phyloP scores from a whole-genome alignment of 2,329 filamentous ascomycete genomes.

The Monilinia laxa region DNA sequence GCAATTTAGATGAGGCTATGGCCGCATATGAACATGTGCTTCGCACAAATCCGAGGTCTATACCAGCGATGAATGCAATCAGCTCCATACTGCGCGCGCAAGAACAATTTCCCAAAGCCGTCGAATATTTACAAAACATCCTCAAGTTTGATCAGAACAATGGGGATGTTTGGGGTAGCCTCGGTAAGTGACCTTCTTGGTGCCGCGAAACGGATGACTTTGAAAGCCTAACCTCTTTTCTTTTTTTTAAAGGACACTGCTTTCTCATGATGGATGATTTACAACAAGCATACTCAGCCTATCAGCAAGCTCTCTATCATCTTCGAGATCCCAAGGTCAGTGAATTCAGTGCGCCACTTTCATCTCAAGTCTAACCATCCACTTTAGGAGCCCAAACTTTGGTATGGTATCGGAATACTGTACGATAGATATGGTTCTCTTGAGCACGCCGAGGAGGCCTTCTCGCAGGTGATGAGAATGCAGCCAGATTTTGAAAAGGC shows the following conservation, averaged over 20 bases:
- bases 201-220: conserved; percentile 10
- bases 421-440: conserved; percentile 96
- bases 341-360: not conserved
- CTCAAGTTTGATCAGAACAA: conserved; percentile 85
- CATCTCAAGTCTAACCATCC: conserved; percentile 25
- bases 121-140: conserved; percentile 89
- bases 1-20: conserved; percentile 85
- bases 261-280: conserved; percentile 98
- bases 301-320: conserved; percentile 93
- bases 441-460: conserved; percentile 96
- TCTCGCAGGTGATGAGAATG: conserved; percentile 99
- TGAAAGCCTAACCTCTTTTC: conserved; percentile 28
- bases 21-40: conserved; percentile 88
- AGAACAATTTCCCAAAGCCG: conserved; percentile 90
- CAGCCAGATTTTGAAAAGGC: conserved; percentile 97
- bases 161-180: conserved; percentile 93
- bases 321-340: conserved; percentile 85
- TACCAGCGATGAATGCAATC: conserved; percentile 90
- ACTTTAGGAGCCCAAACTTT: conserved; percentile 84
- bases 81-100: conserved; percentile 87
- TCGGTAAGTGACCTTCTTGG: conserved; percentile 59
- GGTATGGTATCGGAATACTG: conserved; percentile 97
- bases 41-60: conserved; percentile 82
- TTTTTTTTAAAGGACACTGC: conserved; percentile 85
- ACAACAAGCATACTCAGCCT: conserved; percentile 94